Evolutionary conservation across 352 stramenopile species (phyloP), one percentile per base, ranked within the genome.

Genomic region (Phytophthora cajani): DNA sequence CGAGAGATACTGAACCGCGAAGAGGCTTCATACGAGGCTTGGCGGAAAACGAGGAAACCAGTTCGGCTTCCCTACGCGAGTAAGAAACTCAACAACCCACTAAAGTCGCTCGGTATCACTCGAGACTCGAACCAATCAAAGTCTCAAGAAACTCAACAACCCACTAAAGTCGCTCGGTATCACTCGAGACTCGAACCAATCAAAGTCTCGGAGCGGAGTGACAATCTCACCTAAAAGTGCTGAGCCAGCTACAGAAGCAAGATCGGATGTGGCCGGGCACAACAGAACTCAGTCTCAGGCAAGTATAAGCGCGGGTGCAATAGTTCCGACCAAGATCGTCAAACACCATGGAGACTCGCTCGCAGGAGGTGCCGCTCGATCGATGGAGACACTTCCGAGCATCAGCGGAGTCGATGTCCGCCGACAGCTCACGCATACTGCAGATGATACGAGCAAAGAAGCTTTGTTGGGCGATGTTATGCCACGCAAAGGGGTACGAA

Each of bases 1-100:
- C 82, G 81, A 8, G 71, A 77, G 23, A 72, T 90, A 59, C 70
- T 93, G 23, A 82, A 91, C 53, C 58, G 73, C 17, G 67, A 88
- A 42, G 82, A 93, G 23, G 75, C 59, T 3, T 71, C 65, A 27
- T 93, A 91, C 61, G 55, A 79, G 23, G 50, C 57, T 38, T 83
- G 78, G 77, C 74, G 78, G 33, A 65, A 67, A 33, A 68, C 54
- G 44, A 69, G 78, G 30, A 88, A 89, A 38, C 54, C 67, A 17
- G 65, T 89, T 52, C 71, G 75, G 3, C 75, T 87, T 44, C 52
- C 72, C 2, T 81, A 89, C 54, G 84, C 80, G 25, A 85, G 74
- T 14, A 50, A 62, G 19, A 88, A 88, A 60, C 78, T 90, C n/a
- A 90, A 90, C 61, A 72, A 62, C 5, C 74, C 74, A 0, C 52